Evolutionary conservation across 208 protist species (phyloP), one percentile per base, ranked within the genome.

Genomic region (Zelonia costaricensis): DNA sequence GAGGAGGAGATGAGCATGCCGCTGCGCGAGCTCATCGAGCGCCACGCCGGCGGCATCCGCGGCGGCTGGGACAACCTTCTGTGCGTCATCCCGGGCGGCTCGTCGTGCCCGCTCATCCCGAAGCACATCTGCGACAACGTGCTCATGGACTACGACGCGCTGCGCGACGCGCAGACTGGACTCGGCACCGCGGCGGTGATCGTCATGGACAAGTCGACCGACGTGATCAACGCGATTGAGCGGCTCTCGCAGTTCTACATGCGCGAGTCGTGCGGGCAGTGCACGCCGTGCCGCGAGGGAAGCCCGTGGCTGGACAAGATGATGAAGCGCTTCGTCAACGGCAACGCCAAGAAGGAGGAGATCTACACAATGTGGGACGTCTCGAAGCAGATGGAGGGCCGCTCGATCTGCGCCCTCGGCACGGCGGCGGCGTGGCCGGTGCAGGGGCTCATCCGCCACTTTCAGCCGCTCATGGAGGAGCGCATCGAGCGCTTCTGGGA

Each of bases 1-100:
- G 97, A 99, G 84, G 97, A 99, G 63, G 97, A 99, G 77, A 99
- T 99, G 98, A 97, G 89, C 66, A 99, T 99, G 64, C 97, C 98
- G 30, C 75, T 99, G 33, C 77, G 82, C 12, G 97, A 99, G 65
- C 84, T 99, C 3, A 98, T 99, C 67, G 97, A 99, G 72, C 92
- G 80, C 27, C 98, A 99, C 84, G 85, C 86, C 38, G 98, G 98
- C 51, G 98, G 98, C 61, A 94, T 99, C 25, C 84, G 80, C 27
- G 98, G 98, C 10, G 98, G 98, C 25, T 99, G 98, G 98, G 98
- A 99, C 72, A 99, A 99, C 82, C 91, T 99, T 20, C 86, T 98
- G 4, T 95, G 76, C 60, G 86, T 99, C 40, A 99, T 99, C 64
- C 98, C 98, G 7, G 98, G 98, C 54, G 98, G 98, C 54, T 98